These are phyloP conservation scores for Lomentospora prolificans DNA, from an alignment of 2,329 filamentous ascomycete genomes.

Conservation along the genomic window DNA sequence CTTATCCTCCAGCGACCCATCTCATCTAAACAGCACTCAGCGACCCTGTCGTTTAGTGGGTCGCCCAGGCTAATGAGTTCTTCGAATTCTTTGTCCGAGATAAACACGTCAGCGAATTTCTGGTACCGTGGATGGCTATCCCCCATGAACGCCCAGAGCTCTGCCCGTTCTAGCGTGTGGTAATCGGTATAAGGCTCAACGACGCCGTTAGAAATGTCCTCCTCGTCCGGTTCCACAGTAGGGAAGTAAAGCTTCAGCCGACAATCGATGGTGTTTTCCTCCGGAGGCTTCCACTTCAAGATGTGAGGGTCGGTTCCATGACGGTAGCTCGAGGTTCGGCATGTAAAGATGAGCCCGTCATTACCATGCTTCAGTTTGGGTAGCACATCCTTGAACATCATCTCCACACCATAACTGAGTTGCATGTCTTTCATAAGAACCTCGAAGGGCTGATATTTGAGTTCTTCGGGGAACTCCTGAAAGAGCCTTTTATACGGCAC, in stretches of 20 bases:
- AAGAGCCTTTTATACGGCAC: slow-evolving; percentile 58
- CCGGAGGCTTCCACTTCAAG: slow-evolving; percentile 93
- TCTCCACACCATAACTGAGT: slow-evolving; percentile 76
- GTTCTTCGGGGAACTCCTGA: slow-evolving; percentile 58
- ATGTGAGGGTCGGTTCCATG: slow-evolving; percentile 89
- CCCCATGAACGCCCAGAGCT: slow-evolving; percentile 61
- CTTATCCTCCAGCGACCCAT: slow-evolving; percentile 73
- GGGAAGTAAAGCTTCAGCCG: slow-evolving; percentile 71
- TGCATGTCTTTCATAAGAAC: slow-evolving; percentile 86
- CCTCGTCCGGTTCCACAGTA: slow-evolving; percentile 53
- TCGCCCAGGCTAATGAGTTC: slow-evolving; percentile 61
- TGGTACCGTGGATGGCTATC: slow-evolving; percentile 47
- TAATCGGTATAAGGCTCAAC: slow-evolving; percentile 63
- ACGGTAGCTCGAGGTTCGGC: slow-evolving; percentile 74
- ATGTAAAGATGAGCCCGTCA: slow-evolving; percentile 97
- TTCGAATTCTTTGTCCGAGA: slow-evolving; percentile 77
- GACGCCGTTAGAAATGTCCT: slow-evolving; percentile 57
- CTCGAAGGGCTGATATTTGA: slow-evolving; percentile 62
- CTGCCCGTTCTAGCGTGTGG: slow-evolving; percentile 64
- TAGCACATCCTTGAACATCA: slow-evolving; percentile 84
- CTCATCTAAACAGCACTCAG: slow-evolving; percentile 80
- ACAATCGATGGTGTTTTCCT: slow-evolving; percentile 94
- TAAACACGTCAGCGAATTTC: slow-evolving; percentile 54
- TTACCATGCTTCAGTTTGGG: slow-evolving; percentile 84
- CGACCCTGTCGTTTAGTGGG: slow-evolving; percentile 75